Base-by-base conservation (phyloP, 352 stramenopile species). In the Pythium brachiatum region DNA sequence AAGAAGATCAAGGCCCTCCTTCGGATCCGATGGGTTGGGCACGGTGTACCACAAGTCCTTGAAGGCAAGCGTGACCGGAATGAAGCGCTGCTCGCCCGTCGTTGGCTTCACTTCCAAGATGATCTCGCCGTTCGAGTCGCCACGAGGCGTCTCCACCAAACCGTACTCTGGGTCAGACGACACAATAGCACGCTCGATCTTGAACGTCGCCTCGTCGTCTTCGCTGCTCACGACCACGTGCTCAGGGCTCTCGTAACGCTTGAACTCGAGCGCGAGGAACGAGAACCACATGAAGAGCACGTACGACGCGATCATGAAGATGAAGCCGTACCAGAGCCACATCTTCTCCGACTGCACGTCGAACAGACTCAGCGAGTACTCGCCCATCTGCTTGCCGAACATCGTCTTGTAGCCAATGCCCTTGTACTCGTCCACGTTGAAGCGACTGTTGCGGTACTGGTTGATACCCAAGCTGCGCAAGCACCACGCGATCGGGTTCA, bases 1-100 rank as follows among this genome's bases (percentile, higher is more conserved):
- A 9, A 94, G 74, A n/a, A 94, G 46, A 15, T 79, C 68, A 18
- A 80, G 78, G 8, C 51, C 60, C 21, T 63, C 36, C n/a, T 78
- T 70, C 4, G 60, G 57, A 34, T 68, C 53, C 1, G 6, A 38
- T 4, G 64, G 70, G 15, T 69, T 41, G 0, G 64, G 38, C 2
- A 86, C 70, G 1, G 60, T 70, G 68, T 86, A 86, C 56, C 60
- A 73, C 25, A 83, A 38, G 44, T 81, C 55, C 43, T 66, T 59
- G 57, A 83, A 81, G 0, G 66, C 64, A 1, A 83, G 39, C 0
- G 69, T 80, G 7, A 79, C 64, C 15, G 75, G 72, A 1, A 43
- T 46, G 25, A 81, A 79, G 21, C 63, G 50, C 25, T 50, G 54
- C 41, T 41, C 23, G 43, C 61, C 29, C n/a, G 36, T 18, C 20